These are phyloP conservation scores for Ophiostoma himal-ulmi DNA, from an alignment of 2,329 filamentous ascomycete species.

Conservation along the genomic window DNA sequence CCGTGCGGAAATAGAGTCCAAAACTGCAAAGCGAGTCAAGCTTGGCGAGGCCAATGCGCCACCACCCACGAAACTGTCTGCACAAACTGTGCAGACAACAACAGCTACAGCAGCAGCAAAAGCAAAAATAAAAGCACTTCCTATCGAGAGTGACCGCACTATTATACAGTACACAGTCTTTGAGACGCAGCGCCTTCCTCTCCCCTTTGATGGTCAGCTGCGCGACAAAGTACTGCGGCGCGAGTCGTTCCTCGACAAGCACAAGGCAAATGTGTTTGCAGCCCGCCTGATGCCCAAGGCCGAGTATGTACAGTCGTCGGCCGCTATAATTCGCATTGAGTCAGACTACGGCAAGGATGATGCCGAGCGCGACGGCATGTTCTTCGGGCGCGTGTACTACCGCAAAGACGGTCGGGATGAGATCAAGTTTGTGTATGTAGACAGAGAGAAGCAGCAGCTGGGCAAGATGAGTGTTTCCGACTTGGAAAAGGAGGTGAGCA, in stretches of 20 bases:
- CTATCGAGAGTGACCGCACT: not conserved
- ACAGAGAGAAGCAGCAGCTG: constrained; percentile 1
- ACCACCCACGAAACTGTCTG: not conserved
- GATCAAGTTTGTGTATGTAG: constrained; percentile 7
- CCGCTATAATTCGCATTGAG: not conserved
- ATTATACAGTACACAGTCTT: constrained; percentile 1
- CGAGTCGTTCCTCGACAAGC: constrained; percentile 5
- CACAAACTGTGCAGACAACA: not conserved
- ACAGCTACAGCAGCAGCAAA: not conserved
- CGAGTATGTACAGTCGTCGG: not conserved
- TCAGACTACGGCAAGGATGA: not conserved
- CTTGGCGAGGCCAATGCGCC: not conserved
- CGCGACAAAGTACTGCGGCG: constrained; percentile 7
- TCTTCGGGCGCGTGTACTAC: constrained; percentile 1
- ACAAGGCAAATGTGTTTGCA: constrained; percentile 3
- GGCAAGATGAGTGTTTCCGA: constrained; percentile 5
- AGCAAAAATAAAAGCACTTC: not conserved
- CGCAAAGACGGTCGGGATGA: not conserved
- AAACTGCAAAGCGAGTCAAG: not conserved
- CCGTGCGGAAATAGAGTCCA: not conserved
- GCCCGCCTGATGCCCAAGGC: constrained; percentile 7
- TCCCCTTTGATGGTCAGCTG: constrained; percentile 10
- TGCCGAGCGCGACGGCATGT: constrained; percentile 1
- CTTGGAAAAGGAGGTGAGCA: not conserved
- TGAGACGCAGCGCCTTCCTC: not conserved